These are phyloP conservation scores for Monilinia polystroma DNA, from an alignment of 2,329 filamentous ascomycete genomes.

Conservation along the genomic window DNA sequence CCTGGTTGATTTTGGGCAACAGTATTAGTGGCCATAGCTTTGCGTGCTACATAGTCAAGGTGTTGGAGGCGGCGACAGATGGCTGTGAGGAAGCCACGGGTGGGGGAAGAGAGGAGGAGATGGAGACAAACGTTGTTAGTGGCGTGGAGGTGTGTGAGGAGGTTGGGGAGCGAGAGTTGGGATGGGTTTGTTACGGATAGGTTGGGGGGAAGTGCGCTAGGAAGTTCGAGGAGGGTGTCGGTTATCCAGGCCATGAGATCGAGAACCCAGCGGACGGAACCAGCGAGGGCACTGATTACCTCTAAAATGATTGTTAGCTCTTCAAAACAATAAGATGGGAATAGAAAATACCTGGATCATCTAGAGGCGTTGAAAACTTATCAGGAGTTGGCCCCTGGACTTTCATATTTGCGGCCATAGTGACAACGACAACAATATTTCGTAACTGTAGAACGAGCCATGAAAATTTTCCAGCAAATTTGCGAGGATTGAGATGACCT, in stretches of 20 bases:
- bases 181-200: conserved; percentile 49
- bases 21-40: conserved; percentile 33
- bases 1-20: conserved; percentile 14
- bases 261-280: conserved; percentile 75
- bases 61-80: conserved; percentile 63
- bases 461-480: conserved; percentile 70
- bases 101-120: conserved; percentile 69
- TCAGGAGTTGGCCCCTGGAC: conserved; percentile 52
- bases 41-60: conserved; percentile 47
- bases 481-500: conserved; percentile 60
- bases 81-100: conserved; percentile 69
- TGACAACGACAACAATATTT: conserved; percentile 65
- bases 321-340: background rate
- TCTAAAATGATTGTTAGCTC: conserved; percentile 47
- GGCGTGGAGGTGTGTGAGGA: conserved; percentile 52
- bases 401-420: conserved; percentile 56
- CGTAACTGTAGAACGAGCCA: conserved; percentile 74
- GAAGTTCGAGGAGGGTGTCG: conserved; percentile 58
- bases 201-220: conserved; percentile 48
- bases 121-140: conserved; percentile 60
- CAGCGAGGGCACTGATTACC: conserved; percentile 68
- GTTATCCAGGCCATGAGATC: conserved; percentile 65
- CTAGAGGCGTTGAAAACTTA: conserved; percentile 54
- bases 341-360: conserved; percentile 56
- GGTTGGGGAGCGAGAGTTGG: conserved; percentile 47